phyloP scores from a whole-genome alignment of 345 rosid genomes.

The Trapa incisa region DNA sequence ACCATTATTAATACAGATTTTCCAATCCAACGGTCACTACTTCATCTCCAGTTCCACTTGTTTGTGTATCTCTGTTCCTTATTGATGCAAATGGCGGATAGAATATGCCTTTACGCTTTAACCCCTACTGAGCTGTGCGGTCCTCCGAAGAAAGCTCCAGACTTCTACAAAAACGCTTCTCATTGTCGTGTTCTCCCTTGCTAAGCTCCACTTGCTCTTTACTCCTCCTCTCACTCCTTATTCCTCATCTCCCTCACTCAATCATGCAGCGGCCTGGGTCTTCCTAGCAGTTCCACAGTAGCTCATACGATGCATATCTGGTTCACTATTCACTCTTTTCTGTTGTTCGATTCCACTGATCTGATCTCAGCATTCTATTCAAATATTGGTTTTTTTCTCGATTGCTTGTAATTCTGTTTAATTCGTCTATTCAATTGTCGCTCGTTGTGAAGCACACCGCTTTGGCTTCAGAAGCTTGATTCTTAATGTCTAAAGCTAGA shows the following conservation, averaged over 20 bases:
- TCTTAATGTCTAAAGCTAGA: background rate
- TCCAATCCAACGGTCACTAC: background rate
- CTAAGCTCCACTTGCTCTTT: slow-evolving; percentile 1
- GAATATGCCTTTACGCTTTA: background rate
- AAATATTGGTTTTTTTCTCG: background rate
- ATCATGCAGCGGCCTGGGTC: background rate
- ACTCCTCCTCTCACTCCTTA: background rate
- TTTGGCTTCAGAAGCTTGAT: background rate
- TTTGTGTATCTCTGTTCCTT: background rate
- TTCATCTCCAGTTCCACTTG: background rate
- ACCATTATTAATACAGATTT: background rate
- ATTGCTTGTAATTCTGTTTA: background rate
- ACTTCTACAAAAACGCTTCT: slow-evolving; percentile 6
- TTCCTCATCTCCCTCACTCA: slow-evolving; percentile 5
- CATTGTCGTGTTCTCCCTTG: slow-evolving; percentile 1
- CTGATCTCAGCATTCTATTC: background rate
- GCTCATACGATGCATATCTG: slow-evolving; percentile 13
- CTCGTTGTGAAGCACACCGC: background rate
- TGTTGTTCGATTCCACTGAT: background rate
- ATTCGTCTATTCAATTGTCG: background rate
- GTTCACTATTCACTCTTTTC: background rate
- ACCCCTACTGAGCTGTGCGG: slow-evolving; percentile 20
- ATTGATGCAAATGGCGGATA: background rate
- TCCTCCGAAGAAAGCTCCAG: slow-evolving; percentile 4
- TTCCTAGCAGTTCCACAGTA: background rate